These are phyloP conservation scores for Moniliella sp. DNA, from an alignment of 1,284 basidiomycete species.

Conservation along the genomic window DNA sequence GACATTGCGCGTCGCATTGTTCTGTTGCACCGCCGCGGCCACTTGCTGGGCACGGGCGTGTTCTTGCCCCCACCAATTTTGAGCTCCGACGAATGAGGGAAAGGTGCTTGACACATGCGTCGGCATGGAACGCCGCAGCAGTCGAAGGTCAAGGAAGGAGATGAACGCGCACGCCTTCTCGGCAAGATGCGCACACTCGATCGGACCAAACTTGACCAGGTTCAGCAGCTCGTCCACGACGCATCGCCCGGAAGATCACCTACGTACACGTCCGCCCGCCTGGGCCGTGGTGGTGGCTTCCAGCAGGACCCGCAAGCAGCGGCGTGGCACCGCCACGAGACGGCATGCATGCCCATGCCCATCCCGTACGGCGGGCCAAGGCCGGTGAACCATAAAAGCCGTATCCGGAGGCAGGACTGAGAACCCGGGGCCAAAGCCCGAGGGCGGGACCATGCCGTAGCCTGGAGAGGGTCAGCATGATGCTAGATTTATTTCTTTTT, in stretches of 20 bases:
- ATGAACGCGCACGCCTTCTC: conserved; percentile 96
- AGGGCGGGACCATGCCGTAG: no score
- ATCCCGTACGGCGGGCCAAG: no score
- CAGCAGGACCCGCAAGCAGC: no score
- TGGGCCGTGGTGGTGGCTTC: no score
- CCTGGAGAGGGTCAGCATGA: no score
- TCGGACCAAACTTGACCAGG: conserved; percentile 87
- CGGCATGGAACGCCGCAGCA: conserved; percentile 31
- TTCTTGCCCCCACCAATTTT: conserved; percentile 34
- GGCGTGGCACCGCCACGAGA: no score
- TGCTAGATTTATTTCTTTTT: no score
- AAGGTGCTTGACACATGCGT: conserved; percentile 28
- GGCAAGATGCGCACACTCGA: conserved; percentile 81
- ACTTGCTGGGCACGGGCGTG: conserved; percentile 19
- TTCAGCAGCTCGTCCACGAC: conserved; percentile 91
- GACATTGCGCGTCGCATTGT: conserved; percentile 28
- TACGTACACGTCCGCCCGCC: no score
- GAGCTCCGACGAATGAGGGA: conserved; percentile 27
- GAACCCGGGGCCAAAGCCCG: no score
- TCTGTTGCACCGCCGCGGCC: conserved; percentile 29
- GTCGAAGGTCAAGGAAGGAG: conserved; percentile 39
- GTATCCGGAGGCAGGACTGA: no score
- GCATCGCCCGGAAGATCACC: conserved; percentile 84
- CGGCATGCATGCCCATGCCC: no score
- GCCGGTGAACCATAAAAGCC: no score